These are phyloP conservation scores for Sugiyamaella grinbergsii DNA, from an alignment of 1,139 yeast species.

Conservation along the genomic window DNA sequence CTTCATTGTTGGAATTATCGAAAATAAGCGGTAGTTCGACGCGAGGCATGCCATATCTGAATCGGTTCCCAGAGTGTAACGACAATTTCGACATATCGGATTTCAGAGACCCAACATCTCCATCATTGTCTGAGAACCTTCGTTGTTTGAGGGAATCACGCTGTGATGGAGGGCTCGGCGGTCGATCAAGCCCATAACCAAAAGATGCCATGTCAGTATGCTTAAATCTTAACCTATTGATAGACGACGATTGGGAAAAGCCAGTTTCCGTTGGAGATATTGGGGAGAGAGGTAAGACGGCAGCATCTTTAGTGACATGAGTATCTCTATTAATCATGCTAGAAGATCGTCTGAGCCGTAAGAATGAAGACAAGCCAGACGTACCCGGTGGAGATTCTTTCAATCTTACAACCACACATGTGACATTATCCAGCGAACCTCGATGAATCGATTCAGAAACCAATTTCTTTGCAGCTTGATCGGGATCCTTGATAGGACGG, in stretches of 20 bases:
- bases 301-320: neutral
- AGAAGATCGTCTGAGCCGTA: slow-evolving; percentile 2
- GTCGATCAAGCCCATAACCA: slow-evolving; percentile 4
- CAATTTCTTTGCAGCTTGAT: slow-evolving; percentile 63
- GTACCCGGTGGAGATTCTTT: neutral
- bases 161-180: slow-evolving; percentile 3
- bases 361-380: neutral
- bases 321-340: slow-evolving; percentile 2
- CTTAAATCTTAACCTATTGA: neutral
- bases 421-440: slow-evolving; percentile 81
- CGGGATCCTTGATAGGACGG: slow-evolving; percentile 53
- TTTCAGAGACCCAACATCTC: neutral
- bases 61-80: slow-evolving; percentile 1
- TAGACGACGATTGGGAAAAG: neutral
- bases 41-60: slow-evolving; percentile 16
- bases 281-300: slow-evolving; percentile 1
- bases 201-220: slow-evolving; percentile 10
- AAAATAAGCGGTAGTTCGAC: slow-evolving; percentile 15
- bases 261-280: neutral
- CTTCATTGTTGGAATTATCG: slow-evolving; percentile 8
- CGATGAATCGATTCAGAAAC: slow-evolving; percentile 69
- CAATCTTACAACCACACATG: slow-evolving; percentile 69
- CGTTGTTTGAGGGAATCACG: neutral
- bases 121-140: slow-evolving; percentile 9
- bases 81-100: slow-evolving; percentile 9